Evolutionary conservation across 2,329 filamentous ascomycete species (phyloP), one percentile per base, ranked within the genome.

Genomic region (Pestalotiopsis sp.): DNA sequence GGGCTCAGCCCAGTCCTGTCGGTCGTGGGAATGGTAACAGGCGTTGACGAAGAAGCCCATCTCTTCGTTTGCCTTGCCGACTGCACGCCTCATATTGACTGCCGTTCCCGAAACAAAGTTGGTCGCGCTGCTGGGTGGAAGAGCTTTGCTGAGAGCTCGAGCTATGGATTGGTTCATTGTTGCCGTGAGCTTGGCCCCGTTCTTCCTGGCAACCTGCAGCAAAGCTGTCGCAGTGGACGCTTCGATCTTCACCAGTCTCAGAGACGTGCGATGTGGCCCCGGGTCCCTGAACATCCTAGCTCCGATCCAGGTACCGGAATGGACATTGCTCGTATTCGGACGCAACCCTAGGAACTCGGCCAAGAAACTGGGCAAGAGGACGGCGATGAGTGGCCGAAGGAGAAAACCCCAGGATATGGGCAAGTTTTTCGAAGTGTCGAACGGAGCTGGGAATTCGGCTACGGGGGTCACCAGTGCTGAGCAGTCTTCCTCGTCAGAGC

Each of bases 381-480:
- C 59, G 6, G 66, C 66, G 6, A 68, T 58, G 31, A 68, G 45
- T 11, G 60, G 59, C 4, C 59, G 13, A 45, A 68, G 49, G 23
- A 68, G 66, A 20, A 57, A 68, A 5, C 60, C 59, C 66, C 66
- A 68, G 0, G 66, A 68, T 23, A 68, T 68, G 3, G 66, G 59
- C 3, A 68, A 27, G 12, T 31, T 61, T n/a, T 39, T 25, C 4
- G 66, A 9, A 17, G 66, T 68, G 36, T 68, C 66, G 60, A 64
- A 68, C n/a, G 59, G 60, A 6, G 36, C 25, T 17, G 66, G 59
- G 49, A 39, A 27, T 4, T 64, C 41, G 59, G n/a, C n/a, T 45
- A 27, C 2, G 61, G 61, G 59, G 1, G 60, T 68, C 1, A 14
- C 13, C 14, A 62, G 9, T 11, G 41, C 20, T 36, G 38, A 31